Base-by-base conservation (phyloP, 805 yeast genomes). In the Saccharomycodes ludwigii region DNA sequence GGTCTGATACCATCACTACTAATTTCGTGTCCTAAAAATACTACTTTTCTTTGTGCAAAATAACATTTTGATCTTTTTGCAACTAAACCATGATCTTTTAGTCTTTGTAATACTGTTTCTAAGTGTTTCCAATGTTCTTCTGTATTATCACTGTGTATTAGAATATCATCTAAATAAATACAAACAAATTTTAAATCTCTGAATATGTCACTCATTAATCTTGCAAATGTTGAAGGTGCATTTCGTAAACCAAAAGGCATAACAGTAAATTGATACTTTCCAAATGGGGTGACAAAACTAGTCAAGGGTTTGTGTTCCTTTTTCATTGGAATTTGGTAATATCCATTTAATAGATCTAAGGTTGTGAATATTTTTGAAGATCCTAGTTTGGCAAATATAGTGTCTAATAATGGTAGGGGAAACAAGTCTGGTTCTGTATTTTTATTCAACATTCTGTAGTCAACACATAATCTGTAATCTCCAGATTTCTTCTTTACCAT, bases 231-330 rank as follows among this genome's bases (percentile, higher is more conserved):
- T 13, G 35, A 29, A 5, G 44, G 44, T 5, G 44, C 42, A 19
- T 41, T 40, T 3, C 27, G 29, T 6, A 36, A 18, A 3, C 47
- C 47, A 32, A 45, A 35, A 1, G 42, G 46, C 46, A 44, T 41
- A 2, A 38, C 46, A 12, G 29, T 33, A 18, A 34, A 41, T 23
- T 37, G 34, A 15, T 35, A 37, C 17, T 42, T 32, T 14, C 44
- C 43, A 10, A 18, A 21, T 13, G 37, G 38, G n/a, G 38, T 41
- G 7, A 34, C 32, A 28, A 37, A 38, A 12, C 33, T 37, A 14
- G 40, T 41, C 22, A 31, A 27, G 15, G 26, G 18, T 16, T 28
- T 21, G n/a, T 27, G 36, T 17, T 33, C 35, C 9, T 29, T 5
- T 3, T 29, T 23, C 24, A 40, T 21, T 3, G 38, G 38, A 8